phyloP scores from a whole-genome alignment of 805 yeast genomes.

The Schizosaccharomyces octosporus region DNA sequence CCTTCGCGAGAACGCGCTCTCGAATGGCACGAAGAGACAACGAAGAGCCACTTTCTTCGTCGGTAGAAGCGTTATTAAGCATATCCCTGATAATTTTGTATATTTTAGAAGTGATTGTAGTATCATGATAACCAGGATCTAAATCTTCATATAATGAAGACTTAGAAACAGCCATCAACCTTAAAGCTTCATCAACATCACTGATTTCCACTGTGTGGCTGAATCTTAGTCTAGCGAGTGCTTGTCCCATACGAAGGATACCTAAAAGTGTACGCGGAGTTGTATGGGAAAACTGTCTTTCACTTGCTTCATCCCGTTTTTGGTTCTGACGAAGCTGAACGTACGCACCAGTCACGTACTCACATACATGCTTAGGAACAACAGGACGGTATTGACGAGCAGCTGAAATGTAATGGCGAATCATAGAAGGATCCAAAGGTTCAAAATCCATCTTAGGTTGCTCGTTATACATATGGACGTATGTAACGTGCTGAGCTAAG shows the following conservation, averaged over 20 bases:
- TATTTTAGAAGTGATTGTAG: slow-evolving; percentile 40
- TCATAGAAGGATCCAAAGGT: slow-evolving; percentile 54
- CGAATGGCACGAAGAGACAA: slow-evolving; percentile 25
- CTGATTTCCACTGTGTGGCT: slow-evolving; percentile 40
- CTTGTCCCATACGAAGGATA: slow-evolving; percentile 78
- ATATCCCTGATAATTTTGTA: slow-evolving; percentile 43
- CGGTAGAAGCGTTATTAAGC: slow-evolving; percentile 16
- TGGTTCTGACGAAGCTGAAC: slow-evolving; percentile 84
- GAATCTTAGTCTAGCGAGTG: slow-evolving; percentile 72
- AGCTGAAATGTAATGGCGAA: slow-evolving; percentile 67
- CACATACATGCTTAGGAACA: slow-evolving; percentile 61
- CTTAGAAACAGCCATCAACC: slow-evolving; percentile 70
- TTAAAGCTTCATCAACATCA: slow-evolving; percentile 88
- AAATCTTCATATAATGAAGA: slow-evolving; percentile 38
- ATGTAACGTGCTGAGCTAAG: slow-evolving; percentile 82
- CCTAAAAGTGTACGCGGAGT: slow-evolving; percentile 90
- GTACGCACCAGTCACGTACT: slow-evolving; percentile 63
- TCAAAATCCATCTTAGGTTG: slow-evolving; percentile 59
- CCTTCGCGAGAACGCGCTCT: slow-evolving; percentile 47
- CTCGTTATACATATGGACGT: slow-evolving; percentile 75
- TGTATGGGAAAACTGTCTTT: slow-evolving; percentile 63
- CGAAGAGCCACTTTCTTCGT: slow-evolving; percentile 15
- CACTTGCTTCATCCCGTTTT: slow-evolving; percentile 50
- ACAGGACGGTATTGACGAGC: slow-evolving; percentile 73
- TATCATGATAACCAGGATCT: slow-evolving; percentile 23